A percentile compares a stretch with the other conserved stretches of the same genome.
phyloP scores from a whole-genome alignment of 176 grass and related monocot species.

The Thinopyrum elongatum region DNA sequence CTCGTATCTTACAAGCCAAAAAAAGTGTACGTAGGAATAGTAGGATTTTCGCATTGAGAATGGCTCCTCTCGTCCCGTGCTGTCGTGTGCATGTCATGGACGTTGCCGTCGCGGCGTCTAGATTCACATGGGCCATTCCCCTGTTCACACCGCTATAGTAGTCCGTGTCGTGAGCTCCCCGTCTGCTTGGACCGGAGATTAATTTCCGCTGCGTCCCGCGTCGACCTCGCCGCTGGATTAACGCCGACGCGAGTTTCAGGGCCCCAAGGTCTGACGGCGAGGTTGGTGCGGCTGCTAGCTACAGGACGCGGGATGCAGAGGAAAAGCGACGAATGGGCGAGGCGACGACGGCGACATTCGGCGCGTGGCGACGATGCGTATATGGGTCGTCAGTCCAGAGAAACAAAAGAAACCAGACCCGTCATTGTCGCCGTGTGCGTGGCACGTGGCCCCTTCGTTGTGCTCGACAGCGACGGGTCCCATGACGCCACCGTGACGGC shows the following conservation, averaged over 20 bases:
- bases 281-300: too few relatives aligned
- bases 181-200: neutral
- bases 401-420: neutral
- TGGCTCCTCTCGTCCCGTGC: neutral
- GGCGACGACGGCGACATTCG: neutral
- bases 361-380: neutral
- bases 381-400: neutral
- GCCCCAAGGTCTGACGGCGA: neutral
- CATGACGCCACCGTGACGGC: slow-evolving; percentile 28
- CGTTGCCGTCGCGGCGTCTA: neutral
- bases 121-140: neutral
- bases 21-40: too few relatives aligned
- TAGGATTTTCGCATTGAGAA: too few relatives aligned
- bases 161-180: neutral
- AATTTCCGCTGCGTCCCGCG: too few relatives aligned
- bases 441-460: neutral
- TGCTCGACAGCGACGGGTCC: neutral
- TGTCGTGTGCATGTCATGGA: neutral
- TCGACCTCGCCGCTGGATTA: too few relatives aligned
- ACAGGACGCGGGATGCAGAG: too few relatives aligned
- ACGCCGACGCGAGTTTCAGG: neutral
- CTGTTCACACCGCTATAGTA: neutral
- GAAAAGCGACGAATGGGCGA: neutral
- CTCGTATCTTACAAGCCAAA: too few relatives aligned
- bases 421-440: neutral